Conservation (phyloP, 306 rosid genomes). For the Quercus variabilis region DNA sequence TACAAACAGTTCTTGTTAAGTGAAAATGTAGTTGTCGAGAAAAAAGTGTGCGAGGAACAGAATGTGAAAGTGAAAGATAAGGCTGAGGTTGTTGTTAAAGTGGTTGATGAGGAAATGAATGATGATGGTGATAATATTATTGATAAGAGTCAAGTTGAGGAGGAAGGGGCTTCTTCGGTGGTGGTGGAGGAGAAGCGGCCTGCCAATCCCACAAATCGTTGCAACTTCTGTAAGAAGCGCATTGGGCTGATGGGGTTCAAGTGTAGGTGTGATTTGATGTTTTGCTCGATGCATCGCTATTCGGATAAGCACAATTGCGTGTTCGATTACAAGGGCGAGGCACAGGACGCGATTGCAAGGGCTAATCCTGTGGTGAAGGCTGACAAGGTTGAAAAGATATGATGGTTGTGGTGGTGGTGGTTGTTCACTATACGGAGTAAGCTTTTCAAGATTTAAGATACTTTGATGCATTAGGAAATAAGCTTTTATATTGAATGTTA, state of each 20-base stretch:
- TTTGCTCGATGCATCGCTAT: constrained; percentile 26
- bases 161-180: constrained; percentile 15
- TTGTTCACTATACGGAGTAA: neutral
- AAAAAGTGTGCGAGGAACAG: neutral
- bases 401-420: neutral
- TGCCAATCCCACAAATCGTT: constrained; percentile 13
- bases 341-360: constrained; percentile 18
- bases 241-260: constrained; percentile 20
- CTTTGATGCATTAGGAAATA: neutral
- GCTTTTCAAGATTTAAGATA: neutral
- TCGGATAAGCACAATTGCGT: constrained; percentile 19
- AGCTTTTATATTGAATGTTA: neutral
- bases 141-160: constrained; percentile 2
- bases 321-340: constrained; percentile 16
- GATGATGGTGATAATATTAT: neutral
- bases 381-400: constrained; percentile 23
- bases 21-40: neutral
- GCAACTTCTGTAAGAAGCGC: constrained; percentile 17
- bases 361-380: constrained; percentile 25
- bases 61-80: neutral
- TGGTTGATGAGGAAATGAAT: constrained; percentile 3
- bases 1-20: constrained; percentile 10
- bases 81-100: neutral
- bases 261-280: constrained; percentile 16
- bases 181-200: constrained; percentile 6